These are phyloP conservation scores for Curvularia sp. DNA, from an alignment of 2,329 filamentous ascomycete genomes.

Conservation along the genomic window DNA sequence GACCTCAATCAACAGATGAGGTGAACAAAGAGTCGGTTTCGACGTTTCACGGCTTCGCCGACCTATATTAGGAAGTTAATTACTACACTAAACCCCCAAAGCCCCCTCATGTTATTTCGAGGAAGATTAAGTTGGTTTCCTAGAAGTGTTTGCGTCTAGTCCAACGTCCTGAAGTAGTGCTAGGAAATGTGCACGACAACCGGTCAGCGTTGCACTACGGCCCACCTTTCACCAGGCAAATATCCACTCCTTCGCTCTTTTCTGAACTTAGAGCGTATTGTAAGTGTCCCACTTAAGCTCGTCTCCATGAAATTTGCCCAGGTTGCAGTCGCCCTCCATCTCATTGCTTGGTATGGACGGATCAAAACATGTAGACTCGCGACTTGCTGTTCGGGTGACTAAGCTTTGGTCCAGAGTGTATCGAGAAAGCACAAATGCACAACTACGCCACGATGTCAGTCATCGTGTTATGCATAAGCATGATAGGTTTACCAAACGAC, in stretches of 20 bases:
- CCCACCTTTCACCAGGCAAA: background rate
- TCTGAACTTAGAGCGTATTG: background rate
- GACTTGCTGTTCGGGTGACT: background rate
- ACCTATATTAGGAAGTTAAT: background rate
- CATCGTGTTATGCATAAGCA: background rate
- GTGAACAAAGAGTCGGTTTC: background rate
- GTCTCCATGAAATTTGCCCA: background rate
- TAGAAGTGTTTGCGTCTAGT: background rate
- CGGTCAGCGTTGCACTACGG: background rate
- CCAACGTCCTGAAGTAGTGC: background rate
- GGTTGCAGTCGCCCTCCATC: background rate
- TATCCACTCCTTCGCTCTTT: background rate
- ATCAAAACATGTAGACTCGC: background rate
- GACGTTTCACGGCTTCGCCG: background rate
- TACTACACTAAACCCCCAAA: background rate
- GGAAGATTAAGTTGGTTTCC: background rate
- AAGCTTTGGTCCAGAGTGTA: background rate
- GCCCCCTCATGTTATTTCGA: background rate
- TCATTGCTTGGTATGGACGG: background rate
- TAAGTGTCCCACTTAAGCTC: background rate
- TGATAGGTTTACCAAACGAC: background rate
- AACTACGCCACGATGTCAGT: background rate
- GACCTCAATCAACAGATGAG: background rate
- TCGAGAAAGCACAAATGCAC: no score
- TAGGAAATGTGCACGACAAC: background rate